Evolutionary conservation across 2,329 filamentous ascomycete species (phyloP), one percentile per base, ranked within the genome.

Genomic region (Colletotrichum sp.): DNA sequence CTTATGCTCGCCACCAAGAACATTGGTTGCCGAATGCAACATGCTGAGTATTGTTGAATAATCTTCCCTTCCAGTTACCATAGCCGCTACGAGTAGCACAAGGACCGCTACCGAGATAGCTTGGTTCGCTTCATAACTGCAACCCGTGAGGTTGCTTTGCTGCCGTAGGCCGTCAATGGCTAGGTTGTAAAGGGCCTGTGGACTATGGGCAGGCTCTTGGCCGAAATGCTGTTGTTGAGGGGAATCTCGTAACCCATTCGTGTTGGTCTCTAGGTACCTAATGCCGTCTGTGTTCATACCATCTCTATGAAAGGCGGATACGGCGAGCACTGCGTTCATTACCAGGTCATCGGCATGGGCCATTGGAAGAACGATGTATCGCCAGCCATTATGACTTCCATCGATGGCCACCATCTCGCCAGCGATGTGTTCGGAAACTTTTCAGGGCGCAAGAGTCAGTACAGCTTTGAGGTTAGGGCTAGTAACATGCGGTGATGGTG

Each of bases 361-460:
- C 52, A 57, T 57, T 15, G 52, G 52, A 57, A 57, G 52, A 57
- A 57, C 27, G 13, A 57, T 57, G 52, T 29, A 29, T 57, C 52
- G 25, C 52, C 52, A 57, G 16, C 52, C 52, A 19, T 57, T 57
- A 5, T 57, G 52, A n/a, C 25, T 27, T 57, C 52, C 52, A 57
- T 57, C 52, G 25, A 57, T 16, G 27, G 52, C 52, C 22, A 57
- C 52, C 52, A 57, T 57, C 25, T 57, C 52, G 6, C 52, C 27
- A 19, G 52, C 52, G 6, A 57, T 57, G 11, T 57, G 52, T 29
- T 29, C 52, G 6, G 52, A 57, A 13, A 25, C 52, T 57, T 29
- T 57, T 25, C 22, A 29, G 12, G 52, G 25, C 13, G 6, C 4
- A 2, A 29, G 52, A 57, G 8, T 57, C 22, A 57, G 27, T 3